Conservation (phyloP, 768 basidiomycete species). For the Sporobolomyces pararoseus region DNA sequence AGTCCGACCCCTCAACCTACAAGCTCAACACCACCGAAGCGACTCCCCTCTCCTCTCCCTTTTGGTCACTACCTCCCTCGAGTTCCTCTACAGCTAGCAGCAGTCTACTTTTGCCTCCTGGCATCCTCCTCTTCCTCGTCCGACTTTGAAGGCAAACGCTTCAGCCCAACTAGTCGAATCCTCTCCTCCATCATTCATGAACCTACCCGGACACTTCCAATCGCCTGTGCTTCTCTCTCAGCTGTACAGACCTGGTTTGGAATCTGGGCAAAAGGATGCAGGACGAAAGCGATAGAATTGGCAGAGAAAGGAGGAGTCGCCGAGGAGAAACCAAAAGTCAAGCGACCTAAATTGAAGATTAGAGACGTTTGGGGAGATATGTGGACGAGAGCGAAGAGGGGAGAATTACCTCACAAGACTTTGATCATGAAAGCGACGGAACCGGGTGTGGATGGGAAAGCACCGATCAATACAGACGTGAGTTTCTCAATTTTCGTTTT, state of each 20-base stretch:
- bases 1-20: background rate
- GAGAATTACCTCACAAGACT: slow-evolving; percentile 21
- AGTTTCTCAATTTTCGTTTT: background rate
- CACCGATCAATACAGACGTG: slow-evolving; percentile 17
- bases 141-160: background rate
- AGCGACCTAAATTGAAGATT: background rate
- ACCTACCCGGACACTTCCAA: slow-evolving; percentile 22
- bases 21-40: background rate
- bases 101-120: slow-evolving; percentile 27
- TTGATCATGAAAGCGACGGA: background rate
- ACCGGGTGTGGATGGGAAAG: background rate
- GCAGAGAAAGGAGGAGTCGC: background rate
- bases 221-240: slow-evolving; percentile 16
- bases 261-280: slow-evolving; percentile 21
- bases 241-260: slow-evolving; percentile 38
- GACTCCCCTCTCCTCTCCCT: slow-evolving; percentile 23
- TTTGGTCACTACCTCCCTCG: slow-evolving; percentile 33
- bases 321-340: background rate
- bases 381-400: background rate
- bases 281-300: background rate
- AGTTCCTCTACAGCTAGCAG: slow-evolving; percentile 32
- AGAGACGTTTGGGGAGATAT: slow-evolving; percentile 12
- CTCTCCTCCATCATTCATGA: slow-evolving; percentile 20
- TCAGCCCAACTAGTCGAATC: background rate
- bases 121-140: background rate